Conservation (phyloP, 371 early-diverging fungal species). For the Mortierella sp. region DNA sequence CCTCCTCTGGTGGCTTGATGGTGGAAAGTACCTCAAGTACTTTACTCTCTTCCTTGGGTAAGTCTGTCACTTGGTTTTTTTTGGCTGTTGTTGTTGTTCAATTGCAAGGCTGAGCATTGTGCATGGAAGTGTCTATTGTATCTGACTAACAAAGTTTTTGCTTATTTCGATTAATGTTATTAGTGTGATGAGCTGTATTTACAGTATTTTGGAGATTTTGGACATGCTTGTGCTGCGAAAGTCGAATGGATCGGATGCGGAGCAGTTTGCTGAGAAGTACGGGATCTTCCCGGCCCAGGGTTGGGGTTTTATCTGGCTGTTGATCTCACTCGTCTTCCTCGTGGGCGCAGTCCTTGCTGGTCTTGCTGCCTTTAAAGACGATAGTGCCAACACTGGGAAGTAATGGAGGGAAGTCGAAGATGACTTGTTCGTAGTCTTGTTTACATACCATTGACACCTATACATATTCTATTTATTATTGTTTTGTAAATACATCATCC, state of each 20-base stretch:
- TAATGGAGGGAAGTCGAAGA: neutral
- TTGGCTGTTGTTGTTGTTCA: neutral
- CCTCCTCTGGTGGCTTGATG: conserved; percentile 87
- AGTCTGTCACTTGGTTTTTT: conserved; percentile 14
- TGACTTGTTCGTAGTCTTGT: neutral
- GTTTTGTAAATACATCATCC: conserved; percentile 5
- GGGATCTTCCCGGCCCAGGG: conserved; percentile 84
- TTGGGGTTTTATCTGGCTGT: conserved; percentile 94
- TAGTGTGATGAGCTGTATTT: conserved; percentile 91
- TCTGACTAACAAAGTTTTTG: neutral
- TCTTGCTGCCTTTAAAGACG: conserved; percentile 80
- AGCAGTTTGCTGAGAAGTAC: conserved; percentile 87
- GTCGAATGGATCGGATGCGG: conserved; percentile 94
- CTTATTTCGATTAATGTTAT: neutral
- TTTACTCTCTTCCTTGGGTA: conserved; percentile 93
- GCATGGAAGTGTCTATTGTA: too few species aligned
- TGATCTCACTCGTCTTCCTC: conserved; percentile 86
- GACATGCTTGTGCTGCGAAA: conserved; percentile 93
- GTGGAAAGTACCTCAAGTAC: conserved; percentile 82
- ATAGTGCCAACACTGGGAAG: conserved; percentile 2
- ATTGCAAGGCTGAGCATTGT: neutral
- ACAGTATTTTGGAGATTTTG: conserved; percentile 94
- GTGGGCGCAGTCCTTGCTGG: conserved; percentile 84
- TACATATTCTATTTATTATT: neutral
- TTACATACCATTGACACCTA: neutral